phyloP scores from a whole-genome alignment of 1,284 basidiomycete species.

The Singerocomus inundabilis region DNA sequence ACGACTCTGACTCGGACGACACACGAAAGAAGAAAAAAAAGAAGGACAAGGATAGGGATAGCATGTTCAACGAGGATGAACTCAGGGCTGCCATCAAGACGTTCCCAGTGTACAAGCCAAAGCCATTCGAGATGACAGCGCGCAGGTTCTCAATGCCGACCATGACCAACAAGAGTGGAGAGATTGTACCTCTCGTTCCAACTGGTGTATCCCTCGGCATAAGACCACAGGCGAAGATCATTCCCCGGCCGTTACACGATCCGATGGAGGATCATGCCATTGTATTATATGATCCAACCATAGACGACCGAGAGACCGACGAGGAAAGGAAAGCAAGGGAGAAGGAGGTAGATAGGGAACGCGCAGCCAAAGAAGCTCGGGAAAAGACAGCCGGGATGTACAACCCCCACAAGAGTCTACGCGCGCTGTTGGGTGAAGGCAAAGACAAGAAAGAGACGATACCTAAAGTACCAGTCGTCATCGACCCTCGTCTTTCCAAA shows the following conservation, averaged over 20 bases:
- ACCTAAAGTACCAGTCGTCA: constrained; percentile 93
- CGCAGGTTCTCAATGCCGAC: constrained; percentile 85
- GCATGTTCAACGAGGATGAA: constrained; percentile 56
- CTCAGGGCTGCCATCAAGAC: constrained; percentile 62
- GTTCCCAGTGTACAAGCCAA: constrained; percentile 83
- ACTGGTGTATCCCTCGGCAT: constrained; percentile 85
- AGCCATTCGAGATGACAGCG: constrained; percentile 65
- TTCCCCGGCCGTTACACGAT: constrained; percentile 91
- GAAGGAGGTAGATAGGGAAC: constrained; percentile 68
- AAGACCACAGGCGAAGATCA: constrained; percentile 77
- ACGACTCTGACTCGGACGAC: constrained; percentile 50
- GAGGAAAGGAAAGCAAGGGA: constrained; percentile 72
- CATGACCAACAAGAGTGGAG: constrained; percentile 81
- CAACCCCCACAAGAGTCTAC: constrained; percentile 92
- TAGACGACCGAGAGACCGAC: constrained; percentile 88
- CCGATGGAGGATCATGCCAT: constrained; percentile 98
- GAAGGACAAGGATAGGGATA: constrained; percentile 50
- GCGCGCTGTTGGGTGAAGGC: constrained; percentile 77
- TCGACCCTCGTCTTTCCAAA: constrained; percentile 86
- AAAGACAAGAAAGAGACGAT: constrained; percentile 64
- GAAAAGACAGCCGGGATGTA: constrained; percentile 69
- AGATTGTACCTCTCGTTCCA: constrained; percentile 60
- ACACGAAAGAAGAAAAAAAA: constrained; percentile 59
- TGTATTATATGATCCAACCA: constrained; percentile 95
- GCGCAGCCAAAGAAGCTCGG: constrained; percentile 60